Percentiles rank a stretch among this genome's conserved stretches.
These are phyloP conservation scores for Colletotrichum viniferum DNA, from an alignment of 2,329 filamentous ascomycete genomes.

Conservation along the genomic window DNA sequence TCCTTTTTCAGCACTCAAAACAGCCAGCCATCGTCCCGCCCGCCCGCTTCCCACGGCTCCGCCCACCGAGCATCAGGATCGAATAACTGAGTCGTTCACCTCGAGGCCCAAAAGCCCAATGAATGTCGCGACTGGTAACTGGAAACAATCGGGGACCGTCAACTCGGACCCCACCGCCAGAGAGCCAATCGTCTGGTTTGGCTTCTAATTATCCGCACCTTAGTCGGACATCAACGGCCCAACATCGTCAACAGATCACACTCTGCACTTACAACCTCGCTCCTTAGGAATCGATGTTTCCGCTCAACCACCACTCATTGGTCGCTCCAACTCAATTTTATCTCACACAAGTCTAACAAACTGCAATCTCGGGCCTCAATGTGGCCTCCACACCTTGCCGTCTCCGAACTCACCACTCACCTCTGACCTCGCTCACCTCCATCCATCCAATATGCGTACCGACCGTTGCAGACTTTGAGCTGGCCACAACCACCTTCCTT, in stretches of 20 bases:
- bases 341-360: background rate
- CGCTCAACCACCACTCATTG: background rate
- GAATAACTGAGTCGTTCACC: slow-evolving; percentile 8
- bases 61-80: slow-evolving; percentile 15
- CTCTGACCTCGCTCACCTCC: background rate
- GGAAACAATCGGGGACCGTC: background rate
- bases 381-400: background rate
- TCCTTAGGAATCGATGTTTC: background rate
- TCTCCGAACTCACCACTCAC: background rate
- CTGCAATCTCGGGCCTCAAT: background rate
- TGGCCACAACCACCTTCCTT: slow-evolving; percentile 1
- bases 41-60: slow-evolving; percentile 12
- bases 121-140: background rate
- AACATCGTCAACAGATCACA: background rate
- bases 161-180: background rate
- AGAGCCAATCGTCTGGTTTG: background rate
- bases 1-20: background rate
- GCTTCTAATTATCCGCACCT: background rate
- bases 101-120: background rate
- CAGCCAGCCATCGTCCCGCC: slow-evolving; percentile 1
- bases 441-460: background rate
- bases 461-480: background rate
- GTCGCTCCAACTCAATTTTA: background rate
- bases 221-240: slow-evolving; percentile 15
- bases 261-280: background rate